Conservation (phyloP, 1,284 basidiomycete species). For the Sporisorium reilianum region DNA sequence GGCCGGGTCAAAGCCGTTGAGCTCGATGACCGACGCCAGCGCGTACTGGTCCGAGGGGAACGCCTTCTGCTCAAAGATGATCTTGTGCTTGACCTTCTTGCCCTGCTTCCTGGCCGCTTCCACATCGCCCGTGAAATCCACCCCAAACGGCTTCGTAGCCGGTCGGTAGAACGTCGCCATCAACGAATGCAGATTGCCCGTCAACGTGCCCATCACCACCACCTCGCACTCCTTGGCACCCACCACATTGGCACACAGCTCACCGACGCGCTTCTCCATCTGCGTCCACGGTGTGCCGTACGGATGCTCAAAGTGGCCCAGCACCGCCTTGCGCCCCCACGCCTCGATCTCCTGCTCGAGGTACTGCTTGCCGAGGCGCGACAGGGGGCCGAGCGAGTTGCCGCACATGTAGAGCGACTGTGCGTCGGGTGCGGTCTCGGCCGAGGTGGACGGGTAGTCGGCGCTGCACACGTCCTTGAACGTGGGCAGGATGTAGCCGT, state of each 20-base stretch:
- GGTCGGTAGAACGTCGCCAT: conserved; percentile 95
- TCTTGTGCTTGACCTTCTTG: conserved; percentile 78
- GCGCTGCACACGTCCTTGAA: conserved; percentile 49
- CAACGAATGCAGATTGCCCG: conserved; percentile 93
- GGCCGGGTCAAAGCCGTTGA: conserved; percentile 82
- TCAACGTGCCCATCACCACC: conserved; percentile 92
- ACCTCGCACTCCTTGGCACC: conserved; percentile 90
- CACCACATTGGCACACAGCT: conserved; percentile 83
- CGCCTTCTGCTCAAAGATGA: conserved; percentile 91
- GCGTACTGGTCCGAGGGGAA: conserved; percentile 99
- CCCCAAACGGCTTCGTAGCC: conserved; percentile 70
- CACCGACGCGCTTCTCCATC: conserved; percentile 80
- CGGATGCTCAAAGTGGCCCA: conserved; percentile 92
- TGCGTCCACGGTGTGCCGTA: conserved; percentile 84
- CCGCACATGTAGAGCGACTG: conserved; percentile 87
- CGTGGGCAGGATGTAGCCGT: conserved; percentile 52
- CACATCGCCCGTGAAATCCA: conserved; percentile 36
- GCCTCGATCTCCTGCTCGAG: conserved; percentile 86
- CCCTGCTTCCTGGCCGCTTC: conserved; percentile 32
- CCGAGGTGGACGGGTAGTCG: conserved; percentile 18
- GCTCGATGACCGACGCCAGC: conserved; percentile 84
- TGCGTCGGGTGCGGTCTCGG: conserved; percentile 39
- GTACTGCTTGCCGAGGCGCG: conserved; percentile 79
- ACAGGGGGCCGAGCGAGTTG: conserved; percentile 89
- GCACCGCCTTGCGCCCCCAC: conserved; percentile 84